A percentile compares a stretch with the other conserved stretches of the same genome.
These are phyloP conservation scores for Coniophora puteana DNA, from an alignment of 1,284 basidiomycete genomes.

Conservation along the genomic window DNA sequence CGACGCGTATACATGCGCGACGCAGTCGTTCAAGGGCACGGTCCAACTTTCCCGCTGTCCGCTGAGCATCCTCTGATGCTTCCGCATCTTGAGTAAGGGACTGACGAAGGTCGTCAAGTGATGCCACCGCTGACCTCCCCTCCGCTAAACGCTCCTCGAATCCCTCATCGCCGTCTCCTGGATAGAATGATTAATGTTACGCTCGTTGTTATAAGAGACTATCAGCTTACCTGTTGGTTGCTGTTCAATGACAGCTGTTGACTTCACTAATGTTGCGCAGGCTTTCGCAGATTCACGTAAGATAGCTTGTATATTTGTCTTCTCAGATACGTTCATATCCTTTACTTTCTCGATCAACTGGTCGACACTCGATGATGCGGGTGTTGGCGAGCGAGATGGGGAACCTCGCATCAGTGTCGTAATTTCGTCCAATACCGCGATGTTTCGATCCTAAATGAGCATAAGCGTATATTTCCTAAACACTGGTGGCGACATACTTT, in stretches of 20 bases:
- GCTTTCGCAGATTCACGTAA: constrained; percentile 35
- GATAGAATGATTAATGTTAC: no score
- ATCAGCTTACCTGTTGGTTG: no score
- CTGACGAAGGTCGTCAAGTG: no score
- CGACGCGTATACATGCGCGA: constrained; percentile 38
- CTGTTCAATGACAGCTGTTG: constrained; percentile 33
- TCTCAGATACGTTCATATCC: constrained; percentile 11
- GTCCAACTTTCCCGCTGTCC: constrained; percentile 47
- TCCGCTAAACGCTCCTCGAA: no score
- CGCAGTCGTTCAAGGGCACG: constrained; percentile 59
- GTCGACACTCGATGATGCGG: constrained; percentile 14
- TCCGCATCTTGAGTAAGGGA: no score
- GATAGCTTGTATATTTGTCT: constrained; percentile 9
- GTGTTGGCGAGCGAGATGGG: constrained; percentile 6
- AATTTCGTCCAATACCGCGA: constrained; percentile 46
- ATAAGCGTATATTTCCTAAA: neutral
- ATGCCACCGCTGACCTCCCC: no score
- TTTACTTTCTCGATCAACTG: constrained; percentile 13
- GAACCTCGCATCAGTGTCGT: constrained; percentile 34
- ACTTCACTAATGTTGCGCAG: constrained; percentile 40
- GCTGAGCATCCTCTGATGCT: constrained; percentile 31
- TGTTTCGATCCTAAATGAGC: constrained; percentile 43
- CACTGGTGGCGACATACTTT: constrained; percentile 30
- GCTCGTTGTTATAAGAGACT: no score
- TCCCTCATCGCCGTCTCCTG: no score